Percentiles rank a stretch among this genome's conserved stretches.
phyloP scores from a whole-genome alignment of 2,329 filamentous ascomycete genomes.

The Fulvia fulva region DNA sequence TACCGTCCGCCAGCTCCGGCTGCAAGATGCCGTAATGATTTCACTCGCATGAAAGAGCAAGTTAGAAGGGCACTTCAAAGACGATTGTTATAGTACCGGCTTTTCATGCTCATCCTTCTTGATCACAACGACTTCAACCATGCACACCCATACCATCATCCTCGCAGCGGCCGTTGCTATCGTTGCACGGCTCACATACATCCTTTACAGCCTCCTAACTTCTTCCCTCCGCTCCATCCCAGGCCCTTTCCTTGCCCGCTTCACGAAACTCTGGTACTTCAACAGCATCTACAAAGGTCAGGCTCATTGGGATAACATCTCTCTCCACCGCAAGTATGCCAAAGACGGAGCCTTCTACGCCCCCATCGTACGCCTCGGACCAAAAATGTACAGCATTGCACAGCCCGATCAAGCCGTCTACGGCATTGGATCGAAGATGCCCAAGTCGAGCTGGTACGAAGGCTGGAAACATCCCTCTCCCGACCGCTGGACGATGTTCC shows the following conservation, averaged over 20 bases:
- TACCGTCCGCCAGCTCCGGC: no score
- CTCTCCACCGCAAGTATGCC: constrained; percentile 19
- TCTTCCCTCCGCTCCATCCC: constrained; percentile 19
- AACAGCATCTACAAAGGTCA: constrained; percentile 18
- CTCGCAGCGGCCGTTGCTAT: not conserved
- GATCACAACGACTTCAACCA: not conserved
- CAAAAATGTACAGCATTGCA: constrained; percentile 21
- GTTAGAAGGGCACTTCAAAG: no score
- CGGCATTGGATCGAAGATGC: constrained; percentile 21
- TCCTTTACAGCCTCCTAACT: constrained; percentile 4
- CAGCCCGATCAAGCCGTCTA: constrained; percentile 20
- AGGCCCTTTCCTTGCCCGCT: constrained; percentile 22
- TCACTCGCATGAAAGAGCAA: no score
- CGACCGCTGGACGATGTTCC: constrained; percentile 17
- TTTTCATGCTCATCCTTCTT: no score
- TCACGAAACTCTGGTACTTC: constrained; percentile 23
- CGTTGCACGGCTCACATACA: not conserved
- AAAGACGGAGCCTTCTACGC: constrained; percentile 15
- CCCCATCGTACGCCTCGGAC: constrained; percentile 22
- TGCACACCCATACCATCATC: not conserved
- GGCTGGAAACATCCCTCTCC: constrained; percentile 9
- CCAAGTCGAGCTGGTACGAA: constrained; percentile 25
- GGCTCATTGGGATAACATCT: constrained; percentile 22
- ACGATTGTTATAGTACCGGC: no score
- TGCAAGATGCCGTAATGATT: no score